Percentiles rank a stretch among this genome's conserved stretches.
Conservation (phyloP, 2,329 filamentous ascomycete genomes). For the Penicillium glabrum region DNA sequence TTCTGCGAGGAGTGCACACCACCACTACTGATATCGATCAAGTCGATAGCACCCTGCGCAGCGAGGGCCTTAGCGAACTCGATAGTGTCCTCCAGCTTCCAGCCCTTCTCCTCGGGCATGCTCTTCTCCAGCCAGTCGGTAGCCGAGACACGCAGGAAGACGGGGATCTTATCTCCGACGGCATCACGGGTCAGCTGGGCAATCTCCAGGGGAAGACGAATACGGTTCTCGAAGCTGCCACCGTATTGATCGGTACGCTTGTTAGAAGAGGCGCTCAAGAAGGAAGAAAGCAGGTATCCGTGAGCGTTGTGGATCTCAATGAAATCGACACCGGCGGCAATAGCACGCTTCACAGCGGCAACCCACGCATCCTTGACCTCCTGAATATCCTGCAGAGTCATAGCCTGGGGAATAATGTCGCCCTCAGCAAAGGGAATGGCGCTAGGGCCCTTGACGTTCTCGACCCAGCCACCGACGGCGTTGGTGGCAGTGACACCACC, state of each 20-base stretch:
- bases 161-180: constrained; percentile 67
- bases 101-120: constrained; percentile 56
- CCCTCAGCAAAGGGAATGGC: constrained; percentile 63
- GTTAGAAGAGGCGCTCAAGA: constrained; percentile 69
- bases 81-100: constrained; percentile 65
- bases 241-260: constrained; percentile 61
- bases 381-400: constrained; percentile 69
- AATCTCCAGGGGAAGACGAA: constrained; percentile 66
- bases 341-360: constrained; percentile 58
- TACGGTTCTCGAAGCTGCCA: constrained; percentile 61
- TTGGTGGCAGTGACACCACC: constrained; percentile 45
- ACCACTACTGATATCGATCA: constrained; percentile 78
- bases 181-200: constrained; percentile 60
- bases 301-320: constrained; percentile 80
- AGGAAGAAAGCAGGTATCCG: constrained; percentile 71
- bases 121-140: constrained; percentile 72
- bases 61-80: constrained; percentile 67
- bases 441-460: constrained; percentile 58
- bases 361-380: constrained; percentile 63
- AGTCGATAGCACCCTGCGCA: constrained; percentile 67
- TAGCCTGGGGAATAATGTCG: constrained; percentile 63
- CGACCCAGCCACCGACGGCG: constrained; percentile 55
- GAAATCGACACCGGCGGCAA: constrained; percentile 71
- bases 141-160: constrained; percentile 71
- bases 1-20: constrained; percentile 61